Evolutionary conservation across 2,329 filamentous ascomycete genomes (phyloP).

Genomic region (Claviceps sp.): DNA sequence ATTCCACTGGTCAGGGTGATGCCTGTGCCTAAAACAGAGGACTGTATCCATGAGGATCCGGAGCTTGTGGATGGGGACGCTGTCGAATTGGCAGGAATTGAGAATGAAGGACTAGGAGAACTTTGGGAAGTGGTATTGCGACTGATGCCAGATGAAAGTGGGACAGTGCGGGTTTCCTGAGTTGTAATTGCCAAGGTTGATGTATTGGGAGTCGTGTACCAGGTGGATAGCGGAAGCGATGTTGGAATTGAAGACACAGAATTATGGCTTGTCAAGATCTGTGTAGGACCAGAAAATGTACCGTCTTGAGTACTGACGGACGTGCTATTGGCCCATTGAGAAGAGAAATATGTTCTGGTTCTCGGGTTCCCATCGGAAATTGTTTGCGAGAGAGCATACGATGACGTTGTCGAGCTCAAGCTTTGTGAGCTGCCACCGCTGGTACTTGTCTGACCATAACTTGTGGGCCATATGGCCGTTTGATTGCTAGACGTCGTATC

Average conservation of each 20-base stretch:
- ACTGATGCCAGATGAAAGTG: not conserved
- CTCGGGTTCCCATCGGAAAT: conserved; percentile 1
- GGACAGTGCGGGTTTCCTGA: not conserved
- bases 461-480: not conserved
- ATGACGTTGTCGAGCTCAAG: not conserved
- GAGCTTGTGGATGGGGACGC: not conserved
- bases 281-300: not conserved
- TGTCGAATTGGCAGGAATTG: not conserved
- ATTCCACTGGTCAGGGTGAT: not conserved
- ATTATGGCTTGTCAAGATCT: not conserved
- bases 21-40: conserved; percentile 2
- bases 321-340: conserved; percentile 3
- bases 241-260: not conserved
- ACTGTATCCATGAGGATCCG: not conserved
- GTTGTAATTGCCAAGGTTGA: not conserved
- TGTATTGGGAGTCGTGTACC: not conserved
- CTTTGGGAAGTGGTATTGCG: not conserved
- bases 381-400: not conserved
- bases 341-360: conserved; percentile 4
- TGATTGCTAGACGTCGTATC: not conserved
- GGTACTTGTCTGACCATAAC: not conserved
- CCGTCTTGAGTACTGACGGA: not conserved
- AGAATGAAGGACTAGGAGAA: not conserved
- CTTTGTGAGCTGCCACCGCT: not conserved
- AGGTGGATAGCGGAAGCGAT: not conserved